Evolutionary conservation across 257 asterid species (phyloP).

Genomic region (Solanum chmielewskii): DNA sequence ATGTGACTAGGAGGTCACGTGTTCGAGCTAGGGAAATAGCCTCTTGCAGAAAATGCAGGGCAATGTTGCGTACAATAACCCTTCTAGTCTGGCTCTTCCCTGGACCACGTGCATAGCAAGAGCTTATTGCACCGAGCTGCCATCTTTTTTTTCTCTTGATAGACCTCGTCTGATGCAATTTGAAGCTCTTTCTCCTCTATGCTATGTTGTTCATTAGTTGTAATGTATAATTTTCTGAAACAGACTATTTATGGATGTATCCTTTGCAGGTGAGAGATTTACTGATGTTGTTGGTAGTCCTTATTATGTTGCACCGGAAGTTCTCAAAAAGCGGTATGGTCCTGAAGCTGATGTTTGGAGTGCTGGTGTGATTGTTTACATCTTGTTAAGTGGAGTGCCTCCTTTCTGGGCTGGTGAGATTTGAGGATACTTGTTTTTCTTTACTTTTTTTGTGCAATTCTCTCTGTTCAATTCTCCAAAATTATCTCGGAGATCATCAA

Average conservation of each 20-base stretch:
- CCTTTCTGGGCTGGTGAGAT: slow-evolving; percentile 95
- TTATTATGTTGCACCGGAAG: slow-evolving; percentile 94
- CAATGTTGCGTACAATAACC: accelerated
- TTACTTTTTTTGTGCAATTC: background rate
- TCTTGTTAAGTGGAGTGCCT: slow-evolving; percentile 92
- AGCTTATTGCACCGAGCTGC: background rate
- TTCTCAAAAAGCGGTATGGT: slow-evolving; percentile 77
- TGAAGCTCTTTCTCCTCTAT: background rate
- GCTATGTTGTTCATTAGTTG: background rate
- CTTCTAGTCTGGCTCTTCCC: background rate
- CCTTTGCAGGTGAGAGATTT: slow-evolving; percentile 58
- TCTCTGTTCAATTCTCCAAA: background rate
- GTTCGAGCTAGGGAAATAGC: background rate
- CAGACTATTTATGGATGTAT: background rate
- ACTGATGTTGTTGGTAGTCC: slow-evolving; percentile 94
- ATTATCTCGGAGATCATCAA: no score
- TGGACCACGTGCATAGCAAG: background rate
- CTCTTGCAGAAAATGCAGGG: background rate
- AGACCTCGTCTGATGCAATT: background rate
- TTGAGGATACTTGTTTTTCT: background rate
- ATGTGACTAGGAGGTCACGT: background rate
- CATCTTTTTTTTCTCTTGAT: background rate
- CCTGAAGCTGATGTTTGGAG: slow-evolving; percentile 98
- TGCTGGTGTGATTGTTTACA: slow-evolving; percentile 93
- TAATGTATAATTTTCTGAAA: background rate